Conservation (phyloP, 106 monocot species). For the Vanilla planifolia region DNA sequence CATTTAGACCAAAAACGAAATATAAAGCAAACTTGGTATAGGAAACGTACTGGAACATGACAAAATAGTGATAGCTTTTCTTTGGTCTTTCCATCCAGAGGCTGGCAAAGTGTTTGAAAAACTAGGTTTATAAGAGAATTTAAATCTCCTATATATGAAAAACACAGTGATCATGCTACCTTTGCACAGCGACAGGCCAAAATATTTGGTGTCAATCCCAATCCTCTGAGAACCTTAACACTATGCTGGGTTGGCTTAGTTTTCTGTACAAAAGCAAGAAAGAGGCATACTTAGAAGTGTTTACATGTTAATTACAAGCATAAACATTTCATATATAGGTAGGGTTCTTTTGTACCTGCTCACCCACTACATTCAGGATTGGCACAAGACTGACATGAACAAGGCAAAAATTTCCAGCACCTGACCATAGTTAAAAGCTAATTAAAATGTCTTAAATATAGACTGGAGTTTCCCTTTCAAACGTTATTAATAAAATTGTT, state of each 20-base stretch:
- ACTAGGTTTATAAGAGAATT: not conserved
- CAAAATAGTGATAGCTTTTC: conserved; percentile 62
- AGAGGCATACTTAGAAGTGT: too few species aligned
- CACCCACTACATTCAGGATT: conserved; percentile 36
- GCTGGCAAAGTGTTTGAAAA: conserved; percentile 18
- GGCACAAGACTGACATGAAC: conserved; percentile 49
- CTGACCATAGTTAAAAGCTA: not conserved
- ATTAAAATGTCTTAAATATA: too few species aligned
- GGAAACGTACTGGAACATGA: conserved; percentile 44
- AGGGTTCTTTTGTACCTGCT: conserved; percentile 17
- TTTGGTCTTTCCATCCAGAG: conserved; percentile 44
- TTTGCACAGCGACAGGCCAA: conserved; percentile 53
- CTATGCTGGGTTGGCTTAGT: conserved; percentile 79
- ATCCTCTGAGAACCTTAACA: conserved; percentile 46
- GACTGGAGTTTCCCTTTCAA: too few species aligned
- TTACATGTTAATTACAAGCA: not conserved
- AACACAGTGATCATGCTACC: conserved; percentile 14
- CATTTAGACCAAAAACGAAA: not conserved
- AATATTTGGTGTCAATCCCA: conserved; percentile 62
- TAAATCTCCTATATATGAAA: not conserved
- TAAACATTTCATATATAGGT: not conserved
- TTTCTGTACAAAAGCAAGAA: conserved; percentile 26
- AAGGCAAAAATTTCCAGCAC: conserved; percentile 34
- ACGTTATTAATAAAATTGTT: too few species aligned
- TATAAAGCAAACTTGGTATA: not conserved